Evolutionary conservation across 768 basidiomycete species (phyloP), one percentile per base, ranked within the genome.

Genomic region (Suillus decipiens): DNA sequence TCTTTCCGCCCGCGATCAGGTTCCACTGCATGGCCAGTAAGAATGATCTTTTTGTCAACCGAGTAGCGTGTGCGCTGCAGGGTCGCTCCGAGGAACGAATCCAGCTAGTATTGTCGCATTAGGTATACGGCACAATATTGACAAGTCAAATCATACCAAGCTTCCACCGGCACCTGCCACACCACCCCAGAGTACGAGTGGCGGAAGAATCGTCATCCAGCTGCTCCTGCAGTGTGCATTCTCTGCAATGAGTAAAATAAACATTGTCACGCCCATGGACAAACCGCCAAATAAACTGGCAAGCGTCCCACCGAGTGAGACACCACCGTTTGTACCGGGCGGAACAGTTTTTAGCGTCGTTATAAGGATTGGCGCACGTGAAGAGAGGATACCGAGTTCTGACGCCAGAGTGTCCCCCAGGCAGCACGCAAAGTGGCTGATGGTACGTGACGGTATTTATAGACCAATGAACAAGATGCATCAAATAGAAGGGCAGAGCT

Each of bases 321-420:
- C 84, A 0, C 84, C 96, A 3, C 96, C 96, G 69, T 98, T 97
- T 11, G 96, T 97, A 3, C 96, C 96, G 2, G 89, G 88, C 1
- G 95, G 95, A 0, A 95, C 92, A 1, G 76, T 67, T 66, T 82
- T 83, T 60, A 89, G 74, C 5, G 91, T 95, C 5, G 94, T 96
- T 68, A 97, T 84, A 39, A 96, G 84, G 54, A 87, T 71, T 39
- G 96, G 92, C 3, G 81, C 81, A 15, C 83, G 79, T 42, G 72
- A 73, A 31, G 94, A 90, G 48, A 97, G 81, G 66, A 97, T 95
- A 39, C 96, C 96, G 28, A 97, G 83, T 76, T 97, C 96, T 10
- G 93, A 96, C 0, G 95, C 95, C 2, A 98, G 85, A 0, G 95
- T 97, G 69, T 97, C 95, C 6, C 93, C 95, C 10, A 95, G 80